Conservation (phyloP, 495 filamentous ascomycete genomes). For the Penicillium diatomitis region DNA sequence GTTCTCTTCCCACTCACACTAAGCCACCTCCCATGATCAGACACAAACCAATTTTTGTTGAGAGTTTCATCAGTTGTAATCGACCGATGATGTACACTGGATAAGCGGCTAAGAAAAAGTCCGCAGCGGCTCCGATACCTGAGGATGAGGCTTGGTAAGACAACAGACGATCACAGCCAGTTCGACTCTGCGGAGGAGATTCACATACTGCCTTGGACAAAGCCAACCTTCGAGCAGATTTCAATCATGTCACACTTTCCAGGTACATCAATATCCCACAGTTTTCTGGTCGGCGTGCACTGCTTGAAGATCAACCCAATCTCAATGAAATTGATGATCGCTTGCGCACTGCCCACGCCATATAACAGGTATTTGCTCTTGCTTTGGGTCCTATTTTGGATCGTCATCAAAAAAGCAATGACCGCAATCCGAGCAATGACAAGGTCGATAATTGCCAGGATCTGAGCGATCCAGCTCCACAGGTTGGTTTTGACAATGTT, state of each 20-base stretch:
- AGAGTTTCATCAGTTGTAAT: constrained; percentile 18
- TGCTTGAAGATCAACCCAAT: constrained; percentile 17
- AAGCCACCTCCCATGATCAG: constrained; percentile 29
- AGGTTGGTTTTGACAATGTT: constrained; percentile 16
- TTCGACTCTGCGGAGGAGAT: background rate
- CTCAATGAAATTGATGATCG: constrained; percentile 13
- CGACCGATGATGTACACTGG: constrained; percentile 25
- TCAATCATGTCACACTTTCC: constrained; percentile 17
- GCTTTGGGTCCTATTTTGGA: constrained; percentile 16
- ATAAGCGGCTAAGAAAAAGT: constrained; percentile 26
- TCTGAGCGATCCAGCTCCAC: constrained; percentile 25
- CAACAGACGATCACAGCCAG: background rate
- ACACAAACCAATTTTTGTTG: constrained; percentile 25
- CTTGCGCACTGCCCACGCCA: constrained; percentile 16
- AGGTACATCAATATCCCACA: constrained; percentile 16
- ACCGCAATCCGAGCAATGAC: constrained; percentile 20
- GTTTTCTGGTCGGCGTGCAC: constrained; percentile 16
- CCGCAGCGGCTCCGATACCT: constrained; percentile 21
- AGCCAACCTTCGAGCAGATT: constrained; percentile 14
- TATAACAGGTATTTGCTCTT: constrained; percentile 16
- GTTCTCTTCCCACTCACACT: constrained; percentile 16
- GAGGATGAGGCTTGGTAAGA: background rate
- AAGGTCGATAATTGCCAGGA: constrained; percentile 13
- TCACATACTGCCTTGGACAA: constrained; percentile 17
- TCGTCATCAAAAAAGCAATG: constrained; percentile 22